Percentiles rank a stretch among this genome's conserved stretches.
Conservation (phyloP, 345 rosid species). For the Leavenworthia alabamica region DNA sequence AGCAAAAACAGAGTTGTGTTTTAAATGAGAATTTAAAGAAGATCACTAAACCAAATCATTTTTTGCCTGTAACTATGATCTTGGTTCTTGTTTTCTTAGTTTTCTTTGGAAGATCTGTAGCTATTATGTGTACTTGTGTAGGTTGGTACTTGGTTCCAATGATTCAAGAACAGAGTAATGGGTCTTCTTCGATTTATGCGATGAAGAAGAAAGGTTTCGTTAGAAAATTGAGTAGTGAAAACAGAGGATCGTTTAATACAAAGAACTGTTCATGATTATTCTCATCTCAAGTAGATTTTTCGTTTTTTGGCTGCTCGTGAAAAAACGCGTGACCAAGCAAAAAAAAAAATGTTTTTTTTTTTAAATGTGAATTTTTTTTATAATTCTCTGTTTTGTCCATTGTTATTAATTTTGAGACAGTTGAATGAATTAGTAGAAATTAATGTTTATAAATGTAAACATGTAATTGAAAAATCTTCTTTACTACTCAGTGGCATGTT, state of each 20-base stretch:
- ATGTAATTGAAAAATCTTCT: background rate
- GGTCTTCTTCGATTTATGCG: conserved; percentile 4
- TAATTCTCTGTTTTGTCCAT: conserved; percentile 12
- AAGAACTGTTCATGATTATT: too few species aligned
- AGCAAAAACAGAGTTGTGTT: conserved; percentile 22
- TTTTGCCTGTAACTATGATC: conserved; percentile 41
- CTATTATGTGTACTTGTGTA: conserved; percentile 46
- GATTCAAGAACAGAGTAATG: conserved; percentile 26
- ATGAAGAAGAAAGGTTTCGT: conserved; percentile 44
- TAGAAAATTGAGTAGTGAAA: conserved; percentile 37
- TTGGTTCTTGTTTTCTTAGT: conserved; percentile 50
- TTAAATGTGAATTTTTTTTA: background rate
- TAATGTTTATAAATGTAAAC: conserved; percentile 2
- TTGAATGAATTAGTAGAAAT: conserved; percentile 15
- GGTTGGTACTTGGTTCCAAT: conserved; percentile 65
- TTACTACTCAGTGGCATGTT: too few species aligned
- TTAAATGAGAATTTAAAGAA: conserved; percentile 24
- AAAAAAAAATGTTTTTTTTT: background rate
- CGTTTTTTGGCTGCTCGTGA: conserved; percentile 21
- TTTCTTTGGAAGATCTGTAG: conserved; percentile 60
- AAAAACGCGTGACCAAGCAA: conserved; percentile 13
- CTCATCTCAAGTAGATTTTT: conserved; percentile 17
- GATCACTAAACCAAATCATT: conserved; percentile 39
- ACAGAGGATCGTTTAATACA: conserved; percentile 31
- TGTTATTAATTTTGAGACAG: conserved; percentile 24